Percentiles rank a stretch among this genome's conserved stretches.
phyloP scores from a whole-genome alignment of 2,329 filamentous ascomycete genomes.

The Cytospora chrysosperma region DNA sequence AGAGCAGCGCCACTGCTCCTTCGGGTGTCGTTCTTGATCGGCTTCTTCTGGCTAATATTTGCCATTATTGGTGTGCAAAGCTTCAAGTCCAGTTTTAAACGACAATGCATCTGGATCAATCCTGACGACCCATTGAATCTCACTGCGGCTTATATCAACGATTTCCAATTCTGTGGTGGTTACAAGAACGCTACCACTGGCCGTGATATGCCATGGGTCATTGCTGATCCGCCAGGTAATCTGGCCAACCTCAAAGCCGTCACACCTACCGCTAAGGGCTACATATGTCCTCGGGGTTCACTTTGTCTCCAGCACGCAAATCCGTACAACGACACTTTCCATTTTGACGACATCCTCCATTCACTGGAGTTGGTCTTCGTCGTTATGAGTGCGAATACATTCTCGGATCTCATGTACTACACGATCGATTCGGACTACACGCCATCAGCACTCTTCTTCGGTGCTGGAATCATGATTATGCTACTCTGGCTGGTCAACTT shows the following conservation, averaged over 20 bases:
- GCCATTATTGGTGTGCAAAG: constrained; percentile 96
- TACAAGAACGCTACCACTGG: constrained; percentile 64
- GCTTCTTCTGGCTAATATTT: constrained; percentile 97
- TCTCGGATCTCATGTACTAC: constrained; percentile 90
- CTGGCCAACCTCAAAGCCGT: constrained; percentile 51
- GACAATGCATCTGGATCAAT: constrained; percentile 77
- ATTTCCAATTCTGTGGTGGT: constrained; percentile 82
- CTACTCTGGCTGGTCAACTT: constrained; percentile 96
- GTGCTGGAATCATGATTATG: constrained; percentile 78
- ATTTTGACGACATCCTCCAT: constrained; percentile 91
- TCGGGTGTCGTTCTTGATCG: constrained; percentile 89
- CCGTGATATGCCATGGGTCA: constrained; percentile 65
- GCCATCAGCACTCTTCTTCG: constrained; percentile 75
- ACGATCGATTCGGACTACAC: constrained; percentile 91
- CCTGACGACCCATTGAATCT: constrained; percentile 56
- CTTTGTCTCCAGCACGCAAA: constrained; percentile 76
- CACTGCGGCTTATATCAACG: constrained; percentile 58
- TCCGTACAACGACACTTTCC: constrained; percentile 82
- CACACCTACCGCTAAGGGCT: constrained; percentile 69
- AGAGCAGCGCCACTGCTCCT: constrained; percentile 89
- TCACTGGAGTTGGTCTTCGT: constrained; percentile 95
- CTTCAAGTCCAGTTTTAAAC: constrained; percentile 80
- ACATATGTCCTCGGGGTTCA: constrained; percentile 80
- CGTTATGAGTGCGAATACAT: constrained; percentile 98
- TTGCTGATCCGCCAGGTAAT: constrained; percentile 35